Evolutionary conservation across 768 basidiomycete genomes (phyloP).

Genomic region (Termitomyces sp.): DNA sequence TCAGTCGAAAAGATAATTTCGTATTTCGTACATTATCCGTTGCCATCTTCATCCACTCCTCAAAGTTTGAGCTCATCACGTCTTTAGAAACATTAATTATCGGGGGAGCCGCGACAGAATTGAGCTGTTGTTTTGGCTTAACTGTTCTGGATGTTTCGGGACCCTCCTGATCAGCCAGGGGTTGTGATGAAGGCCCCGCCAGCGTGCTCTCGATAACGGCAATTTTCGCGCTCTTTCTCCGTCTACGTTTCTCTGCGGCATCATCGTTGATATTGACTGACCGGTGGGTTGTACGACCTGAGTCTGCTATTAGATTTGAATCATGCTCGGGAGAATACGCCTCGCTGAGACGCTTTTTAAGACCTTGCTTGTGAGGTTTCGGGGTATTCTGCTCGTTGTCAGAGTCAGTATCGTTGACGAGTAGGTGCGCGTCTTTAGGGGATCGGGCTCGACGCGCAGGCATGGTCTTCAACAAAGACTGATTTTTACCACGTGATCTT

Average conservation of each 20-base stretch:
- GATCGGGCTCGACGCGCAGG: slow-evolving; percentile 33
- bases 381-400: slow-evolving; percentile 35
- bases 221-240: slow-evolving; percentile 73
- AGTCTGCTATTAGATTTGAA: slow-evolving; percentile 31
- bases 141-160: slow-evolving; percentile 38
- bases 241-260: slow-evolving; percentile 76
- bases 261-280: slow-evolving; percentile 74
- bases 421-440: slow-evolving; percentile 27
- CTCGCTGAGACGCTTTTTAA: slow-evolving; percentile 63
- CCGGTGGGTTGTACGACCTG: slow-evolving; percentile 32
- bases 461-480: slow-evolving; percentile 37
- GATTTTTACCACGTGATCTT: slow-evolving; percentile 29
- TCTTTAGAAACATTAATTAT: slow-evolving; percentile 63
- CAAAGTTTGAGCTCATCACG: slow-evolving; percentile 89
- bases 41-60: slow-evolving; percentile 99
- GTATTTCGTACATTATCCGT: slow-evolving; percentile 88
- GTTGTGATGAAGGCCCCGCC: slow-evolving; percentile 56
- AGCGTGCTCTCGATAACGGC: slow-evolving; percentile 49
- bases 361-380: slow-evolving; percentile 29
- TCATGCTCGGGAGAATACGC: slow-evolving; percentile 39
- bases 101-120: slow-evolving; percentile 54
- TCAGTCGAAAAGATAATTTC: slow-evolving; percentile 20
- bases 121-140: slow-evolving; percentile 59
- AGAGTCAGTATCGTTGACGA: slow-evolving; percentile 31
- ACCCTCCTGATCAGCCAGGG: slow-evolving; percentile 29